Percentiles rank a stretch among this genome's conserved stretches.
Evolutionary conservation across 2,329 filamentous ascomycete genomes (phyloP).

Genomic region (Fusarium illudens): DNA sequence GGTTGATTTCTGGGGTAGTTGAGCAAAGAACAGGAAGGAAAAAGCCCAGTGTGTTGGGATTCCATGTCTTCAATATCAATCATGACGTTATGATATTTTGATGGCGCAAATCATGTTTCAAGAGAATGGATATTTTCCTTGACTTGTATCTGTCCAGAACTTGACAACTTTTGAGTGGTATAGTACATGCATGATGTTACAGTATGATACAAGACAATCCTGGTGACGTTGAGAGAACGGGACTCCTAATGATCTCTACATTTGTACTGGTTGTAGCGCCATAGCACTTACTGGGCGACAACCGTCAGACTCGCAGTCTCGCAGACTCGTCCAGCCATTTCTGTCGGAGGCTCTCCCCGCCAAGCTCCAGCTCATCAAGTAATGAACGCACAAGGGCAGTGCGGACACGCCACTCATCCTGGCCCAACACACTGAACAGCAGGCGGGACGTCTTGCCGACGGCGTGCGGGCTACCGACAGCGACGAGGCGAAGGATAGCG

Average conservation of each 20-base stretch:
- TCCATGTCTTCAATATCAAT: conserved; percentile 27
- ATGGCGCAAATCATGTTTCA: background rate
- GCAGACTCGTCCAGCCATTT: conserved; percentile 23
- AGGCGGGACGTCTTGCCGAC: conserved; percentile 43
- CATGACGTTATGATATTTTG: conserved; percentile 33
- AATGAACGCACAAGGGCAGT: conserved; percentile 36
- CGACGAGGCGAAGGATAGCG: conserved; percentile 44
- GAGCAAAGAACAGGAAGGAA: conserved; percentile 15
- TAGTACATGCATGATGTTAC: conserved; percentile 10
- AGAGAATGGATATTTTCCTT: background rate
- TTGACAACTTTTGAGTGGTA: background rate
- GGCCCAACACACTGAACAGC: conserved; percentile 48
- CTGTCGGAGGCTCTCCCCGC: conserved; percentile 18
- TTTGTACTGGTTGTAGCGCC: background rate
- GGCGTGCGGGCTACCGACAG: conserved; percentile 43
- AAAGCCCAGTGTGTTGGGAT: conserved; percentile 12
- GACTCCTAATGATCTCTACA: background rate
- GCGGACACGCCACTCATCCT: conserved; percentile 47
- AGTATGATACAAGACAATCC: conserved; percentile 19
- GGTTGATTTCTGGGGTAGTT: conserved; percentile 1
- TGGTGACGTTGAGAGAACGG: background rate
- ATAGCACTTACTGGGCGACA: background rate
- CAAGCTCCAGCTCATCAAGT: conserved; percentile 30
- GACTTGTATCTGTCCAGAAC: background rate
- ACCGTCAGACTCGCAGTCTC: conserved; percentile 3